A percentile compares a stretch with the other conserved stretches of the same genome.
These are phyloP conservation scores for Cyberlindnera maritima DNA, from an alignment of 805 yeast species.

Conservation along the genomic window DNA sequence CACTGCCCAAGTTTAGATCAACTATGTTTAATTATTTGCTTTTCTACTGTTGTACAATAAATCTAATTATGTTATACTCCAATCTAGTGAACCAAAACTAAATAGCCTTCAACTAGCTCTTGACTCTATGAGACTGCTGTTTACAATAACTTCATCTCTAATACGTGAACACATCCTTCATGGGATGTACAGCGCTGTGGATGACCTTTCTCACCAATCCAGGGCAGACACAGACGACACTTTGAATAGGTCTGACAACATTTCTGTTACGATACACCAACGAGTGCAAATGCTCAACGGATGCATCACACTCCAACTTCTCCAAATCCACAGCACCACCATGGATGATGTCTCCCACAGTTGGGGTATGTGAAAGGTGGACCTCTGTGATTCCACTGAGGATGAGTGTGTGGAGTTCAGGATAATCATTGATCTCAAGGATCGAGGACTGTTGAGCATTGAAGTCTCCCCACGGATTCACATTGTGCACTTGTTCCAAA, in stretches of 20 bases:
- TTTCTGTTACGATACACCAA: constrained; percentile 8
- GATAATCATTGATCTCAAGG: not conserved
- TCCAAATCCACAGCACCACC: constrained; percentile 14
- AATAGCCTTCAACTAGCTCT: no score
- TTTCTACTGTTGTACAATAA: not conserved
- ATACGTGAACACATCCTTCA: constrained; percentile 1
- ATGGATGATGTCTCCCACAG: constrained; percentile 6
- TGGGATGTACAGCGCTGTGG: constrained; percentile 1
- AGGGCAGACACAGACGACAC: constrained; percentile 8
- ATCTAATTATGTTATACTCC: no score
- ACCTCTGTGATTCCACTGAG: constrained; percentile 8
- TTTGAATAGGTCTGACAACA: constrained; percentile 7
- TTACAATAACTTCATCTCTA: not conserved
- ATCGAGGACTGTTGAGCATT: not conserved
- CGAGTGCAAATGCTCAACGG: constrained; percentile 4
- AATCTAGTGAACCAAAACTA: no score
- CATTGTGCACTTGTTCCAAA: not conserved
- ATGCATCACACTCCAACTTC: constrained; percentile 13
- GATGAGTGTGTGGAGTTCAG: constrained; percentile 1
- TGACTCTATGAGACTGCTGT: no score
- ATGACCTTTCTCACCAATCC: constrained; percentile 7
- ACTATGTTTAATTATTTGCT: not conserved
- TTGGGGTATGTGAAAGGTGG: constrained; percentile 3
- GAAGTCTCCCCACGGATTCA: constrained; percentile 3
- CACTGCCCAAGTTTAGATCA: constrained; percentile 7